These are phyloP conservation scores for Dysphania ambrosioides DNA, from an alignment of 148 eudicot species.

Conservation along the genomic window DNA sequence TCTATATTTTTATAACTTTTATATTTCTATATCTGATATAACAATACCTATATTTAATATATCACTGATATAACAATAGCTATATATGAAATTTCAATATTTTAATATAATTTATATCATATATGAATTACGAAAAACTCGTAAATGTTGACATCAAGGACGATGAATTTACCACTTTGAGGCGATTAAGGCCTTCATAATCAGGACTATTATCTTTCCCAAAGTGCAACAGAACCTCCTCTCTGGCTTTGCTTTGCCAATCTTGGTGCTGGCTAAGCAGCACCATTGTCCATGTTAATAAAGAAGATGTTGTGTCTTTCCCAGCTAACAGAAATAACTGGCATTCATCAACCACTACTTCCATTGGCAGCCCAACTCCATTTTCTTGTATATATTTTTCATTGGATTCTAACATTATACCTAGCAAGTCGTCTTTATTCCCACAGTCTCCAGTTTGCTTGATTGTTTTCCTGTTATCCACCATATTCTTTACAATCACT, in stretches of 20 bases:
- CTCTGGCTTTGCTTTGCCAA: constrained; percentile 30
- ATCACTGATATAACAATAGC: no score
- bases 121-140: no score
- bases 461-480: constrained; percentile 5
- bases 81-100: no score
- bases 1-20: no score
- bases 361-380: constrained; percentile 14
- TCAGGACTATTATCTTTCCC: constrained; percentile 12
- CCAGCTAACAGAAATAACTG: constrained; percentile 28
- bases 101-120: no score
- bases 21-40: no score
- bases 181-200: constrained; percentile 22
- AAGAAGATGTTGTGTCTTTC: constrained; percentile 18
- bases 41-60: no score
- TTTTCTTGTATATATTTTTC: constrained; percentile 20
- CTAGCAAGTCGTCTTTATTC: constrained; percentile 17
- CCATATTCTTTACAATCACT: background rate
- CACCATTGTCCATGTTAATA: constrained; percentile 28
- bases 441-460: background rate
- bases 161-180: constrained; percentile 12
- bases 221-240: constrained; percentile 23
- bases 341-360: constrained; percentile 25
- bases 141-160: background rate
- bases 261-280: constrained; percentile 22
- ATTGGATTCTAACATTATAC: constrained; percentile 7